phyloP scores from a whole-genome alignment of 2,329 filamentous ascomycete species.

The Alternaria brassicicola region DNA sequence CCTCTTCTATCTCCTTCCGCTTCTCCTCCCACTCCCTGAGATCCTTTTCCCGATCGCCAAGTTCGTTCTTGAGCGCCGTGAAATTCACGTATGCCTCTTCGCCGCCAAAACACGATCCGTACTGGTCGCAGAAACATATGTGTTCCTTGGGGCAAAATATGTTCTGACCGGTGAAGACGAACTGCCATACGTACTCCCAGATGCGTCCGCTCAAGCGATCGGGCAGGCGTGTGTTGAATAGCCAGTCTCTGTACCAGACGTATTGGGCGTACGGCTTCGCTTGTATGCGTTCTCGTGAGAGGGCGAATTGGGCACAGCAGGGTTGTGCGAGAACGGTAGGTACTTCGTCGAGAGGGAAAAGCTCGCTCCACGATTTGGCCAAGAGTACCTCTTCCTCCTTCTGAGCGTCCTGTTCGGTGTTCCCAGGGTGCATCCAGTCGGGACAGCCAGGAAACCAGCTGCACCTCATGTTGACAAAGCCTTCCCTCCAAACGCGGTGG shows the following conservation, averaged over 20 bases:
- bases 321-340: constrained; percentile 63
- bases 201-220: constrained; percentile 65
- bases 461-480: constrained; percentile 63
- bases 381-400: constrained; percentile 55
- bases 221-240: constrained; percentile 61
- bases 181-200: constrained; percentile 70
- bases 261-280: constrained; percentile 60
- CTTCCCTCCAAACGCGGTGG: constrained; percentile 54
- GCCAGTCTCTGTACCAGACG: constrained; percentile 65
- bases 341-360: constrained; percentile 56
- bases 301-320: constrained; percentile 69
- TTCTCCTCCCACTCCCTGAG: constrained; percentile 51
- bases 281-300: constrained; percentile 63
- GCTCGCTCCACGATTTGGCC: constrained; percentile 54
- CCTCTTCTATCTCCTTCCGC: constrained; percentile 43
- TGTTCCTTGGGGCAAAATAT: constrained; percentile 60
- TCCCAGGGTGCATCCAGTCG: constrained; percentile 59
- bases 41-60: constrained; percentile 51
- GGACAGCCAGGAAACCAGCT: constrained; percentile 63
- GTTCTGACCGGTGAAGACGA: constrained; percentile 61
- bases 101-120: constrained; percentile 65
- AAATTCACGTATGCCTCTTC: constrained; percentile 57
- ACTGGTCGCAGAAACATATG: constrained; percentile 68
- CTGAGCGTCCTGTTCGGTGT: constrained; percentile 43
- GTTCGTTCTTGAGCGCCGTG: constrained; percentile 53